These are phyloP conservation scores for Spiraea crenata DNA, from an alignment of 331 rosid genomes.

Conservation along the genomic window DNA sequence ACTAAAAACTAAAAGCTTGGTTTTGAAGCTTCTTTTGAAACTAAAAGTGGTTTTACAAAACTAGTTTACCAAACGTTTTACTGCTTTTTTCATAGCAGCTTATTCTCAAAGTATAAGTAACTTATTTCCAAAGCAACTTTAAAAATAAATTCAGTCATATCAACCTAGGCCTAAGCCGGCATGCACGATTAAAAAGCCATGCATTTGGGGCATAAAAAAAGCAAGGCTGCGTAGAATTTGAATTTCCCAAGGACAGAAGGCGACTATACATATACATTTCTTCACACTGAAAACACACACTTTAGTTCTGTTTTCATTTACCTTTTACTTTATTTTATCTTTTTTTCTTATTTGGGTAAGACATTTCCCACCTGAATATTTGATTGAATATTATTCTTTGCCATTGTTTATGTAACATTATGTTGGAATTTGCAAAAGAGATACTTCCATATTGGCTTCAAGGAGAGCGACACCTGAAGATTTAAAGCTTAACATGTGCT, in stretches of 20 bases:
- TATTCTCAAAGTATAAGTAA: too few relatives aligned
- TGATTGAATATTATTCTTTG: slow-evolving; percentile 2
- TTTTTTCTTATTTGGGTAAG: slow-evolving; percentile 12
- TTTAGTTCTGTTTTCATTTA: slow-evolving; percentile 10
- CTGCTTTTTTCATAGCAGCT: too few relatives aligned
- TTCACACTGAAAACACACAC: background rate
- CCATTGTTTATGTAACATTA: slow-evolving; percentile 1
- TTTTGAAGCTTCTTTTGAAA: too few relatives aligned
- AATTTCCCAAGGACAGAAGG: slow-evolving; percentile 20
- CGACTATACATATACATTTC: slow-evolving; percentile 23
- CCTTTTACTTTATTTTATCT: slow-evolving; percentile 13
- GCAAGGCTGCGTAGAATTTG: background rate
- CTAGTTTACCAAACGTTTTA: too few relatives aligned
- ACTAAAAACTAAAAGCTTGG: too few relatives aligned
- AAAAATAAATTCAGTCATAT: too few relatives aligned
- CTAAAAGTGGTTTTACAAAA: too few relatives aligned
- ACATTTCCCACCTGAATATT: too few relatives aligned
- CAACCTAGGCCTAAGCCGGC: too few relatives aligned
- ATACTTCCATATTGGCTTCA: background rate
- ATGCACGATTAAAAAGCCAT: slow-evolving; percentile 30
- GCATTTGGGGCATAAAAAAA: slow-evolving; percentile 23
- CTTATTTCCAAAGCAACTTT: too few relatives aligned
- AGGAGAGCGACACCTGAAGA: background rate
- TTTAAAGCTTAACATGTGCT: slow-evolving; percentile 4
- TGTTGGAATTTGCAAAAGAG: background rate